Evolutionary conservation across 1,284 basidiomycete genomes (phyloP), one percentile per base, ranked within the genome.

Genomic region (Cryptococcus sp.): DNA sequence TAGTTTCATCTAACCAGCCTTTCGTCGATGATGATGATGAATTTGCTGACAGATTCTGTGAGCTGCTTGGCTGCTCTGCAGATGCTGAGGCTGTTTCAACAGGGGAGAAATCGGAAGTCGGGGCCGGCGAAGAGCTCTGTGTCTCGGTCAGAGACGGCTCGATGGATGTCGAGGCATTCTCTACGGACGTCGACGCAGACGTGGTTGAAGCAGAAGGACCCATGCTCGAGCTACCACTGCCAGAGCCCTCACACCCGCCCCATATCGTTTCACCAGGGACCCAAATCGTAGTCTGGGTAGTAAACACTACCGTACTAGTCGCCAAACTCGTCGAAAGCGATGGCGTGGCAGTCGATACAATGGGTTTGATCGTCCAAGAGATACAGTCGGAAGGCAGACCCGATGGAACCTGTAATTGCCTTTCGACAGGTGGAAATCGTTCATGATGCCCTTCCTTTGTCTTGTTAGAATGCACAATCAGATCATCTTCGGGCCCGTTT

Each of bases 231-330:
- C n/a, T n/a, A n/a, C n/a, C n/a, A n/a, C n/a, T n/a, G n/a, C n/a
- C n/a, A n/a, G 36, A 39, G 7, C 36, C 18, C 36, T 39, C 7
- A 39, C 36, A 18, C 19, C n/a, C 45, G 24, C 48, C 48, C 37
- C 45, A 56, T n/a, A 57, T 32, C 19, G 57, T 59, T 24, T 56
- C 32, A 1, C 40, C 50, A 14, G 57, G 55, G 4, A 53, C 41
- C 14, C 24, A 32, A 13, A 54, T 22, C 22, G 49, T 16, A 13
- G 49, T 46, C 2, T 39, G 31, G 36, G n/a, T 22, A 16, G 41
- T 19, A 36, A 22, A 28, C 19, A 28, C 39, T 14, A 46, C 45
- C 2, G 45, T 48, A 3, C 52, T 23, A 5, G 48, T 44, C 10
- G 53, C 49, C 52, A 55, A 53, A 10, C 49, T 49, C 1, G 53